Base-by-base conservation (phyloP, 2,329 filamentous ascomycete genomes). In the Colletotrichum phormii region DNA sequence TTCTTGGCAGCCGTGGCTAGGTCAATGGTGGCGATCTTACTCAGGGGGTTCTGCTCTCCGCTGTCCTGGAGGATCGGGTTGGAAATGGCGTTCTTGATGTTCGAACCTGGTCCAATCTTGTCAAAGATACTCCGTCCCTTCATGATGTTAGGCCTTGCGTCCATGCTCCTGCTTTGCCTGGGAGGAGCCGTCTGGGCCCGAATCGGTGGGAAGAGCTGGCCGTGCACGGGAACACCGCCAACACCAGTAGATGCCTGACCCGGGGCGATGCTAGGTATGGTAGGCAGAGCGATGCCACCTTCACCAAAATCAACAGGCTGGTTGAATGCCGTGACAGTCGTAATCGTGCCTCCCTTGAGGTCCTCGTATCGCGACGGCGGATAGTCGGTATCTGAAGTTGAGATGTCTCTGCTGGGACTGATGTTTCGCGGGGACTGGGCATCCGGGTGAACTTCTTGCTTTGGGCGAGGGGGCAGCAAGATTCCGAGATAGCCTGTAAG, bases 331-430 rank as follows among this genome's bases (percentile, higher is more conserved):
- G 81, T 79, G 26, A 83, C 80, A 1, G 82, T 80, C 60, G 80
- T 78, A 26, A 81, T 77, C 12, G 83, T 82, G n/a, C 80, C 77
- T 8, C 79, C 80, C 76, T 88, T 89, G 4, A 88, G 69, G 60
- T 88, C 86, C 64, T 88, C 85, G 68, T 86, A 89, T 61, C 84
- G 85, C 49, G 80, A 84, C 3, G 85, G 84, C 0, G 86, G 84
- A 33, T 84, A 85, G 15, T 83, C 82, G 18, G 85, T 84, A 58
- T 84, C 82, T 7, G 84, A 82, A 8, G 85, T 85, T 0, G 84
- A 83, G 24, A 85, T 73, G 42, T 86, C 83, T 64, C 81, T 82
- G 69, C 77, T 81, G 26, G 61, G 42, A 12, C 33, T 79, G 51
- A 82, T 78, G 31, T 81, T 79, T 65, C 82, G 81, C 7, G 81